phyloP scores from a whole-genome alignment of 768 basidiomycete genomes.

The Butyriboletus loyo region DNA sequence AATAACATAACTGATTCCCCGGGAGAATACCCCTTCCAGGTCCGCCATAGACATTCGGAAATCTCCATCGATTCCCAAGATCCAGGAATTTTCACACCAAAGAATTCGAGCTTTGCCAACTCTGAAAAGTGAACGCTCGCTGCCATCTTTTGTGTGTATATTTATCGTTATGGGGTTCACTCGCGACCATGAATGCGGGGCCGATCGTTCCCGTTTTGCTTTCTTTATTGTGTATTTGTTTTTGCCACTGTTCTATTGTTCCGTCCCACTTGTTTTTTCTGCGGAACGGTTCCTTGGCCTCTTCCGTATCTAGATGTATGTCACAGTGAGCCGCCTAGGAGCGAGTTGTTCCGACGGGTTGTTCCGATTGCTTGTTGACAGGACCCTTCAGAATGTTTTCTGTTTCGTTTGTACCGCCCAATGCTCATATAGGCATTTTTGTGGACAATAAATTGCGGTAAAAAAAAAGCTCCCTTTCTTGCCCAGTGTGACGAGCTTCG shows the following conservation, averaged over 20 bases:
- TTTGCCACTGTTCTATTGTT: not conserved
- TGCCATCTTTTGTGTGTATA: not conserved
- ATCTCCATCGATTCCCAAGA: constrained; percentile 34
- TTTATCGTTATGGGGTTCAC: constrained; percentile 7
- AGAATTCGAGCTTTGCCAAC: constrained; percentile 24
- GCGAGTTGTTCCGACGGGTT: not conserved
- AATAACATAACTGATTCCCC: not conserved
- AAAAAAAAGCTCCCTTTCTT: not conserved
- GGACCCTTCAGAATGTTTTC: not conserved
- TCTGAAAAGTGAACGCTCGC: constrained; percentile 24
- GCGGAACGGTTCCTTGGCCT: not conserved
- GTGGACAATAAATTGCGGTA: not conserved
- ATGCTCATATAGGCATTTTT: not conserved
- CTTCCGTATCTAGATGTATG: constrained; percentile 10
- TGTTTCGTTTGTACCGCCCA: constrained; percentile 3
- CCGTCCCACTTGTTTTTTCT: not conserved
- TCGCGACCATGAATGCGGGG: constrained; percentile 14
- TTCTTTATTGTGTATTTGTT: constrained; percentile 31
- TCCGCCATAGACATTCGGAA: constrained; percentile 31
- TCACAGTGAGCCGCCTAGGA: not conserved
- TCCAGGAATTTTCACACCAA: constrained; percentile 22
- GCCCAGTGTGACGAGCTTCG: too few species aligned
- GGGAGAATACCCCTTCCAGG: constrained; percentile 30
- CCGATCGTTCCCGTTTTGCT: constrained; percentile 12
- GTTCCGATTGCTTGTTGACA: not conserved